Percentiles rank a stretch among this genome's conserved stretches.
phyloP scores from a whole-genome alignment of 495 filamentous ascomycete genomes.

The Astrothelium subdiscretum region DNA sequence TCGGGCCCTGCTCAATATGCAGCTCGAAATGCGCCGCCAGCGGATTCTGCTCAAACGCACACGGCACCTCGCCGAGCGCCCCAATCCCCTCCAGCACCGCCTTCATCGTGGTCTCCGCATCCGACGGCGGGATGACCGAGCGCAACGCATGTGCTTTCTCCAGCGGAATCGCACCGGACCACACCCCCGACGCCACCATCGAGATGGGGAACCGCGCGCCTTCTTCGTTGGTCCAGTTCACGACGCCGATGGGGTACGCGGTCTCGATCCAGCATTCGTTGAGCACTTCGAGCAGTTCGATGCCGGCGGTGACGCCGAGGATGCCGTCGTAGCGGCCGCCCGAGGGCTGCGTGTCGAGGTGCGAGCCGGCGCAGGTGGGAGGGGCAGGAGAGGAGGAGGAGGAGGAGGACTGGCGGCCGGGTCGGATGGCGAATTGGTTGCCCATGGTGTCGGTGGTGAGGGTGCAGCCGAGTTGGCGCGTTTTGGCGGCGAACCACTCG shows the following conservation, averaged over 20 bases:
- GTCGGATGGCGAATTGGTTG: slow-evolving; percentile 64
- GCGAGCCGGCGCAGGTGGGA: slow-evolving; percentile 59
- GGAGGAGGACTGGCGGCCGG: slow-evolving; percentile 42
- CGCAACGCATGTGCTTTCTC: slow-evolving; percentile 48
- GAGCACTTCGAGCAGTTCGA: slow-evolving; percentile 59
- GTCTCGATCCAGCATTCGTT: slow-evolving; percentile 60
- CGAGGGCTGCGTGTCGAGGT: slow-evolving; percentile 68
- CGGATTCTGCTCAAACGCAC: slow-evolving; percentile 48
- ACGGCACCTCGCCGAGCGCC: slow-evolving; percentile 49
- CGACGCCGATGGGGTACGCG: slow-evolving; percentile 56
- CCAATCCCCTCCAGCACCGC: slow-evolving; percentile 58
- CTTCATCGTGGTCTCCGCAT: slow-evolving; percentile 50
- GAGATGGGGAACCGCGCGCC: slow-evolving; percentile 70
- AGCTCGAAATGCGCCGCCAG: slow-evolving; percentile 77
- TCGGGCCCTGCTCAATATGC: slow-evolving; percentile 73
- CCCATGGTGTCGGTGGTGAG: slow-evolving; percentile 51
- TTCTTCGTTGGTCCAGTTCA: slow-evolving; percentile 83
- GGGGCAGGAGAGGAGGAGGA: no score
- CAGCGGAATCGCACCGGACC: slow-evolving; percentile 56
- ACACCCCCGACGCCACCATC: slow-evolving; percentile 68
- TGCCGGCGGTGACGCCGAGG: slow-evolving; percentile 56
- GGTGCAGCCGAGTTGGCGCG: slow-evolving; percentile 49
- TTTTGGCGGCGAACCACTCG: slow-evolving; percentile 64
- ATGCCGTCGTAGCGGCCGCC: slow-evolving; percentile 72
- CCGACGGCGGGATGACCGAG: slow-evolving; percentile 37